Base-by-base conservation (phyloP, 2,329 filamentous ascomycete species). In the Exophiala mesophila region DNA sequence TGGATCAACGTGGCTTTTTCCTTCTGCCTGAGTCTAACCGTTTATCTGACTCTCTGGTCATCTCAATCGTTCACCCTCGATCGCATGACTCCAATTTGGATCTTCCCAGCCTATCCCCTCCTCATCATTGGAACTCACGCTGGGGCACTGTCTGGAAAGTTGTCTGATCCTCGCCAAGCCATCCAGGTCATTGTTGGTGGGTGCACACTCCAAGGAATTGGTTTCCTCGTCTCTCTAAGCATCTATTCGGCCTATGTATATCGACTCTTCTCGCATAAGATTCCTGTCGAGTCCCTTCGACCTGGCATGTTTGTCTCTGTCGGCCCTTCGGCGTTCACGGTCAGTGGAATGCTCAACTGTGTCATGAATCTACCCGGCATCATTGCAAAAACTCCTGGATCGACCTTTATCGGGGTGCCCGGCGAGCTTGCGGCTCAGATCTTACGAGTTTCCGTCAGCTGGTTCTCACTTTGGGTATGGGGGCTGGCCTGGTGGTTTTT, bases 241-340 rank as follows among this genome's bases (percentile, higher is more conserved):
- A 85, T 94, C 18, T 88, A 88, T 49, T 78, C 83, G 1, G 84
- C 87, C 36, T 92, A 89, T 59, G 77, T 94, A 36, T 92, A 92
- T 60, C 78, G 87, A 20, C 73, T 94, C 19, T 92, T 92, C 86
- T 90, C 86, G 0, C 84, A 90, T 57, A 92, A 92, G 56, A 70
- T 94, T 0, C 87, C 87, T 0, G 74, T 77, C 41, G 86, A 90
- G 57, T 80, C 76, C 30, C 74, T 87, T 15, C 77, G 86, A 8
- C 87, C 87, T 0, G 86, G 83, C 56, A 88, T 94, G 80, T 92
- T 92, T 60, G 87, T 92, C 47, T 83, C 78, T 1, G 84, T 92
- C 19, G 86, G 87, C 23, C 86, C 87, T 0, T 80, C 77, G 36
- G 85, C 78, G 2, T 84, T 84, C 59, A 84, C 80, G 0, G 77